Base-by-base conservation (phyloP, 2,329 filamentous ascomycete genomes). In the Cryphonectria nitschkei region DNA sequence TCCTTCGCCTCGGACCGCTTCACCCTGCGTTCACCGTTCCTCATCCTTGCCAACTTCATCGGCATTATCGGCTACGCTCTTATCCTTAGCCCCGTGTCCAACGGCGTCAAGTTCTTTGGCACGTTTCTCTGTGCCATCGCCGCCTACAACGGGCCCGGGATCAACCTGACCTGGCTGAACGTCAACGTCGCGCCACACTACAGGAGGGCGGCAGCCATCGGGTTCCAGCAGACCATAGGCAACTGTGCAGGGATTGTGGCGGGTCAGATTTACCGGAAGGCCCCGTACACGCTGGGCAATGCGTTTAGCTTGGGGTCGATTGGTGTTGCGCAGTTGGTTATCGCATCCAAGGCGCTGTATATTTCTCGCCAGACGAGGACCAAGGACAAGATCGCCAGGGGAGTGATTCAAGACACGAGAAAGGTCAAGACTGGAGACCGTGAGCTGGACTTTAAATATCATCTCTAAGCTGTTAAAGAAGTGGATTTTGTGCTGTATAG, bases 21-120 rank as follows among this genome's bases (percentile, higher is more conserved):
- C 46, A 75, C 75, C 32, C 62, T 78, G 19, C 77, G 80, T 3
- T 78, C 78, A 0, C 76, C 76, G 2, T 77, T 81, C 80, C 91
- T 93, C 73, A 90, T 93, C 37, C 73, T 79, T 37, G 82, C 89
- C 46, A 88, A 89, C 0, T 67, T 84, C 14, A 81, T 85, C 43
- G 84, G 82, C 3, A 81, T 87, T 32, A 73, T 84, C 16, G 85
- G 85, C 1, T 87, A 87, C 72, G 81, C 85, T 22, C 74, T 87
- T 41, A 81, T 87, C 5, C 75, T 87, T 2, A 77, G 80, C 50
- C 81, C 88, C 13, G 83, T 83, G 5, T 82, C 83, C 73, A 78
- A 87, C 29, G 82, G 83, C 0, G 82, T 86, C 63, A 81, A 83
- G 68, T 87, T 84, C 77, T 84, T 87, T 69, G 84, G 81, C 3